Evolutionary conservation across 768 basidiomycete species (phyloP), one percentile per base, ranked within the genome.

Genomic region (Xerocomus brunneocitrinus): DNA sequence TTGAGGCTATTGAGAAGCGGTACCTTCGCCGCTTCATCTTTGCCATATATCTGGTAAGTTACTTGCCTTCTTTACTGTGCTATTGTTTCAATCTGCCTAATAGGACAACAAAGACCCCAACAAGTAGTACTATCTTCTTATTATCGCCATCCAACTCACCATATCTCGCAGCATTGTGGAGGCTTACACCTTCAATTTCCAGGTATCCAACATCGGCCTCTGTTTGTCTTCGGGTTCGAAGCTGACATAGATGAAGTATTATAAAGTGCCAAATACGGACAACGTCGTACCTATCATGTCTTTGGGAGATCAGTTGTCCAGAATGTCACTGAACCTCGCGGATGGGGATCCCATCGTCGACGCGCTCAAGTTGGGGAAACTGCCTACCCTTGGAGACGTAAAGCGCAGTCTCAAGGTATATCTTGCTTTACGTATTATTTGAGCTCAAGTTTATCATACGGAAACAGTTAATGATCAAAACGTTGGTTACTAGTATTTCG

Each of bases 171-270:
- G 91, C 70, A 87, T 93, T 52, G 78, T 92, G 24, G 91, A 93
- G 66, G 85, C 91, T 13, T 93, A 91, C 62, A 91, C 89, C 0
- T 93, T 93, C 72, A 88, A 91, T 62, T 91, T 93, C 62, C 79
- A 83, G 59, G 89, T 87, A 59, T 56, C 72, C 52, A 27, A 12
- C 28, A 34, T 12, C 38, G 2, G 24, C 4, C 22, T 24, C 16
- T 46, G 24, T 27, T 32, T 16, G 16, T 39, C 32, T 34, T 34
- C 12, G 32, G 13, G 32, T 34, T 43, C 24, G 12, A 34, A 9
- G 39, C 52, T 63, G 28, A 65, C 49, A 45, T 24, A 35, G 40
- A 36, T 2, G 47, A 50, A 92, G 91, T 93, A 93, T 64, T 78
- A 84, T 62, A 76, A 73, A 22, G 64, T 87, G 22, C 79, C 84